Percentiles rank a stretch among this genome's conserved stretches.
phyloP scores from a whole-genome alignment of 805 yeast species.

The Spathaspora sp. region DNA sequence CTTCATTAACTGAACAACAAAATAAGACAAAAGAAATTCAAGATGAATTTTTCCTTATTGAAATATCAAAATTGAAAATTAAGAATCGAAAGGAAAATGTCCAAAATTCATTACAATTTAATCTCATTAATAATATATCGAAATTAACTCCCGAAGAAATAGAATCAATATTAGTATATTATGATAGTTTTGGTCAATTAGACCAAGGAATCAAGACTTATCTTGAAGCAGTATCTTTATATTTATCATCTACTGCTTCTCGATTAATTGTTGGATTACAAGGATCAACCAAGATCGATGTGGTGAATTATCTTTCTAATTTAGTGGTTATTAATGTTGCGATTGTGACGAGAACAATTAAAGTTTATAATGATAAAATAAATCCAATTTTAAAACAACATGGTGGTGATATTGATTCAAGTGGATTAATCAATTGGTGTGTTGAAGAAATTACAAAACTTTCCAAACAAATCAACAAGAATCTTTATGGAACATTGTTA shows the following conservation, averaged over 20 bases:
- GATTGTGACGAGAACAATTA: conserved; percentile 52
- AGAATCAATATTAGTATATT: conserved; percentile 31
- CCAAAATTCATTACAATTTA: conserved; percentile 35
- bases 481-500: conserved; percentile 59
- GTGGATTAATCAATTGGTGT: conserved; percentile 75
- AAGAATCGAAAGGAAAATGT: conserved; percentile 33
- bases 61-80: conserved; percentile 40
- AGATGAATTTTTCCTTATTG: conserved; percentile 29
- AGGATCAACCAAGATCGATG: conserved; percentile 41
- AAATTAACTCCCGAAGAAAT: conserved; percentile 27
- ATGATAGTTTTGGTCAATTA: conserved; percentile 30
- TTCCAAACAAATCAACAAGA: conserved; percentile 58
- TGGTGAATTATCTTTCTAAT: conserved; percentile 37
- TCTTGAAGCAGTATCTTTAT: conserved; percentile 30
- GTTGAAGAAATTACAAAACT: conserved; percentile 59
- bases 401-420: conserved; percentile 38
- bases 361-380: conserved; percentile 46
- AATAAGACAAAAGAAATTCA: background rate
- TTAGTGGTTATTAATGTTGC: conserved; percentile 37
- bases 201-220: conserved; percentile 34
- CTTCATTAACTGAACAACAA: conserved; percentile 10
- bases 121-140: conserved; percentile 31
- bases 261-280: conserved; percentile 35
- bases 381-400: conserved; percentile 38
- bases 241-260: conserved; percentile 29